These are phyloP conservation scores for Dendrobium huoshanense DNA, from an alignment of 106 monocot genomes.

Conservation along the genomic window DNA sequence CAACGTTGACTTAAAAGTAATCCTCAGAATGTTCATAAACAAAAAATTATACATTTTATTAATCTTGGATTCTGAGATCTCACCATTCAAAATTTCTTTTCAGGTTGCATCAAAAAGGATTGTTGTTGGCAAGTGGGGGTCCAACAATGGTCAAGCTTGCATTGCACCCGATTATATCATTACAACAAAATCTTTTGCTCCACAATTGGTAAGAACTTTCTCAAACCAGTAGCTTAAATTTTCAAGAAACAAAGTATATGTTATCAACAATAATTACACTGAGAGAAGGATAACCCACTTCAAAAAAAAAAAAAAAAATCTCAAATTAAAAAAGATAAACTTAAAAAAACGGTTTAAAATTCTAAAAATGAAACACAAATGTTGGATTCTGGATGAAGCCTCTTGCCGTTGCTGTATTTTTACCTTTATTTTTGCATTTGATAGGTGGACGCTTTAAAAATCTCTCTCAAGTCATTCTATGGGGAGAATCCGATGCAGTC, in stretches of 20 bases:
- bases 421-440: slow-evolving; percentile 1
- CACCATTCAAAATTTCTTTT: background rate
- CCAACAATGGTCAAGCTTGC: slow-evolving; percentile 65
- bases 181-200: slow-evolving; percentile 58
- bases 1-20: slow-evolving; percentile 36
- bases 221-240: background rate
- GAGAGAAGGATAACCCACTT: background rate
- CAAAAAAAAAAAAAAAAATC: too few species aligned
- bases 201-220: slow-evolving; percentile 34
- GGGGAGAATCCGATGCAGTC: slow-evolving; percentile 51
- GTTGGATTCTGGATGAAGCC: too few species aligned
- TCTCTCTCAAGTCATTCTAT: slow-evolving; percentile 45
- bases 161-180: slow-evolving; percentile 64
- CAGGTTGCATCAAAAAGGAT: slow-evolving; percentile 58
- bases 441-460: slow-evolving; percentile 40
- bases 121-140: slow-evolving; percentile 69
- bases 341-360: too few species aligned
- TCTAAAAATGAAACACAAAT: too few species aligned
- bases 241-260: background rate
- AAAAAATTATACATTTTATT: background rate
- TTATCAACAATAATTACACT: background rate
- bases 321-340: too few species aligned
- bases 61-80: background rate
- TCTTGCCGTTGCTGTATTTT: background rate
- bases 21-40: background rate